Base-by-base conservation (phyloP, 495 filamentous ascomycete species). In the Neurospora sp. region DNA sequence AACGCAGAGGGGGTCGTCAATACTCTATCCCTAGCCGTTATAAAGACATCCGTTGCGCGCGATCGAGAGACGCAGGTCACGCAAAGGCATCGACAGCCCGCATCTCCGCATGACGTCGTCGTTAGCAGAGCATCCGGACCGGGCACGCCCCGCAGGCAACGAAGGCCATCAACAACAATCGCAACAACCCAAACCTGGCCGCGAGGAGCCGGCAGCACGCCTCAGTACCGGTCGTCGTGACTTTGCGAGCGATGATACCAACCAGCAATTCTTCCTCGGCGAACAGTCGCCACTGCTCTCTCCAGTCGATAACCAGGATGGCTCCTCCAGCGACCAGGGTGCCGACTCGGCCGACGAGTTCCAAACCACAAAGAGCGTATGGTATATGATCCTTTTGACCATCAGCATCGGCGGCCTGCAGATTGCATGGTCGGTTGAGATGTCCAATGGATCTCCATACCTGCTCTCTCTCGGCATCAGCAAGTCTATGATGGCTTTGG, bases 381-480 rank as follows among this genome's bases (percentile, higher is more conserved):
- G 88, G 88, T 96, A 96, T 79, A 84, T 98, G 75, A 87, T 97
- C 73, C 82, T 97, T 73, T 81, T 97, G 79, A 97, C 94, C 3
- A 82, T 97, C 59, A 89, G 91, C 76, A 91, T 96, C 73, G 92
- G 93, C 53, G 94, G 93, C 37, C 84, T 98, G 73, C 94, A 97
- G 80, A 90, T 98, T 77, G 93, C 93, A n/a, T 98, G 94, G 94
- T 92, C 93, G 8, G 93, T 96, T 48, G 94, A 97, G 79, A 82
- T 94, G 70, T 95, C 93, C 69, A 91, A 94, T 83, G 93, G 93
- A 74, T 95, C 94, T 48, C 87, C 87, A 39, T 89, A 87, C 73
- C 79, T 89, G 35, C 78, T 89, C 39, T 94, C 93, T 8, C 88
- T 98, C 20, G 94, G 94, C 8, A 85, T 98, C 82, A 96, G 91